These are phyloP conservation scores for Cylindrotheca fusiformis DNA, from an alignment of 108 stramenopile species.

Conservation along the genomic window DNA sequence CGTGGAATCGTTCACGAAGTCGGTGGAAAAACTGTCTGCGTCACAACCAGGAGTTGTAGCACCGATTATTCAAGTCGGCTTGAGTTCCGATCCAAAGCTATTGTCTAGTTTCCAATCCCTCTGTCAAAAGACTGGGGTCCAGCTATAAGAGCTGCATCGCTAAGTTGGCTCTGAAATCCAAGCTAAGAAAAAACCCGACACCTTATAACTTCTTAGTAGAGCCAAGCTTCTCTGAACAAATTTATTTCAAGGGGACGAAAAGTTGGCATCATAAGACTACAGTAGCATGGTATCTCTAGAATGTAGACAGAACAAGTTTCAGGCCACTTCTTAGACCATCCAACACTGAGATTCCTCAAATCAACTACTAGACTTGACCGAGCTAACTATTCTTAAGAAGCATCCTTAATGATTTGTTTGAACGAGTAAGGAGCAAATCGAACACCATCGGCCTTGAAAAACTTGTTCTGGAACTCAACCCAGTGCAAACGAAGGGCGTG, in stretches of 20 bases:
- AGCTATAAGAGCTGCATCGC: no score
- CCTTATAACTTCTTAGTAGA: no score
- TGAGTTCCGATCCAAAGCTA: slow-evolving; percentile 62
- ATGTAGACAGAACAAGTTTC: no score
- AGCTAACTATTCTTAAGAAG: slow-evolving; percentile 24
- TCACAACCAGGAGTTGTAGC: slow-evolving; percentile 54
- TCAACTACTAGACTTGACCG: no score
- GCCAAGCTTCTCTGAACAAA: no score
- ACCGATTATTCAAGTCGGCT: slow-evolving; percentile 62
- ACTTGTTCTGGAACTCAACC: slow-evolving; percentile 99
- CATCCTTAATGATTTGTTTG: slow-evolving; percentile 77
- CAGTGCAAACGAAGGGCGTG: slow-evolving; percentile 99
- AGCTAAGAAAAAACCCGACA: no score
- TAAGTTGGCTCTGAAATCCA: no score
- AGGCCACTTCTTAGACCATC: no score
- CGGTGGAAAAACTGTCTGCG: slow-evolving; percentile 41
- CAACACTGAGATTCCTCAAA: no score
- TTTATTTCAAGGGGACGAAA: no score
- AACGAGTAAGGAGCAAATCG: slow-evolving; percentile 91
- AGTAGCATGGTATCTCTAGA: no score
- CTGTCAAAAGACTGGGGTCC: slow-evolving; percentile 32
- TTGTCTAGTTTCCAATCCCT: slow-evolving; percentile 54
- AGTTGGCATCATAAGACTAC: no score
- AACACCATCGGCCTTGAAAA: slow-evolving; percentile 94
- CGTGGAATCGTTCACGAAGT: slow-evolving; percentile 35